Percentiles rank a stretch among this genome's conserved stretches.
These are phyloP conservation scores for Priceomyces carsonii DNA, from an alignment of 805 yeast species.

Conservation along the genomic window DNA sequence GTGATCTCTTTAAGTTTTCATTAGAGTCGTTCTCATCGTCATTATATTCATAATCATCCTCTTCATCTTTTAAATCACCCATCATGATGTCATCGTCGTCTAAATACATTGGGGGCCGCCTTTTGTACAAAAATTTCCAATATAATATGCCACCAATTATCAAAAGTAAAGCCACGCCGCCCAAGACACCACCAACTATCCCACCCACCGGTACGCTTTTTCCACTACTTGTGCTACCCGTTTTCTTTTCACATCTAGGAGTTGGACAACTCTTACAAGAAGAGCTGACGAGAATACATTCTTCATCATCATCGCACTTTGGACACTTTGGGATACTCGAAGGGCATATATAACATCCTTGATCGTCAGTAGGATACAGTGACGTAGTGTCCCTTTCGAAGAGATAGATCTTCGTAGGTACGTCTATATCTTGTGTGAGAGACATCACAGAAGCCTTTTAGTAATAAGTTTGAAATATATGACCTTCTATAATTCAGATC, in stretches of 20 bases:
- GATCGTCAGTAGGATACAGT: conserved; percentile 16
- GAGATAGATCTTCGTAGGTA: conserved; percentile 9
- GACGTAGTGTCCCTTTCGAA: conserved; percentile 10
- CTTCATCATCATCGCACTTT: conserved; percentile 23
- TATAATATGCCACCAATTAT: conserved; percentile 25
- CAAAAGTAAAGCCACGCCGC: conserved; percentile 31
- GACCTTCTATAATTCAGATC: conserved; percentile 4
- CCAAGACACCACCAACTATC: conserved; percentile 44
- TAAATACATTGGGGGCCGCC: conserved; percentile 27
- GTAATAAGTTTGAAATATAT: no score
- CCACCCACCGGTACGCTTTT: conserved; percentile 30
- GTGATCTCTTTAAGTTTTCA: background rate
- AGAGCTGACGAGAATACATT: conserved; percentile 18
- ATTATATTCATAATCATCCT: conserved; percentile 6
- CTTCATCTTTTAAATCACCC: conserved; percentile 16
- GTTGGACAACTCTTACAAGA: conserved; percentile 27
- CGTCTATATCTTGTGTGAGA: background rate
- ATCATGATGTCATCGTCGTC: conserved; percentile 19
- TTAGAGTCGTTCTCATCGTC: background rate
- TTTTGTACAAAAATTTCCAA: conserved; percentile 32
- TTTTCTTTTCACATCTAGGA: conserved; percentile 19
- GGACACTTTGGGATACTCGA: conserved; percentile 24
- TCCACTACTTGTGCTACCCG: conserved; percentile 9
- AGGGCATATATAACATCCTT: conserved; percentile 39
- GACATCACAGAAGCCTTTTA: no score